Evolutionary conservation across 345 rosid species (phyloP).

Genomic region (Barbarea vulgaris): DNA sequence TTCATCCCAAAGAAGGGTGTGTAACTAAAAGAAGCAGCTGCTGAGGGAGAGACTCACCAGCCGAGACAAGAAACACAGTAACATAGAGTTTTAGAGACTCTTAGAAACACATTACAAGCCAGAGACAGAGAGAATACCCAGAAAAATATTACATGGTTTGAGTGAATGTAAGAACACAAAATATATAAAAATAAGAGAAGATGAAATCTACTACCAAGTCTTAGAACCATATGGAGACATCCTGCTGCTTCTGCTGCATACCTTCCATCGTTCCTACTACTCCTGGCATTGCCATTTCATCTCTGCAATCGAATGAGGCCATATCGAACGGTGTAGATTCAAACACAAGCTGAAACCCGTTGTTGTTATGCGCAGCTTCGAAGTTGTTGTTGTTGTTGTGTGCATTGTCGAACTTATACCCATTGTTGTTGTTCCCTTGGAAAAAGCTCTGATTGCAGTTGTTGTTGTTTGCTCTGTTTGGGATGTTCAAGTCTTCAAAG

Average conservation of each 20-base stretch:
- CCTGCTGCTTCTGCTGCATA: constrained; percentile 76
- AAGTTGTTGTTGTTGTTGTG: constrained; percentile 39
- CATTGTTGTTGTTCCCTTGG: constrained; percentile 46
- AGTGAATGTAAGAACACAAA: constrained; percentile 19
- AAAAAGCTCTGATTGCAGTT: constrained; percentile 51
- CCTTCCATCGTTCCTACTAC: constrained; percentile 47
- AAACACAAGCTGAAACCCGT: constrained; percentile 57
- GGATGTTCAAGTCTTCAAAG: constrained; percentile 60
- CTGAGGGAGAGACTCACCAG: constrained; percentile 16
- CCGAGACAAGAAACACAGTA: constrained; percentile 24
- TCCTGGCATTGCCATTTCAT: constrained; percentile 59
- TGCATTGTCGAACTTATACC: constrained; percentile 23
- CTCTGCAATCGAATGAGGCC: constrained; percentile 67
- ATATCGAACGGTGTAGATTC: constrained; percentile 66
- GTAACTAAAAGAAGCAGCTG: constrained; percentile 20
- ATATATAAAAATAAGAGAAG: constrained; percentile 23
- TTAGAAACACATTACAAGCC: constrained; percentile 24
- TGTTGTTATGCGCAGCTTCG: constrained; percentile 45
- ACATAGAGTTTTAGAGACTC: constrained; percentile 25
- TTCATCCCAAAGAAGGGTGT: constrained; percentile 30
- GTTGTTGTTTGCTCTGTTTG: constrained; percentile 39
- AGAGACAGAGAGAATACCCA: constrained; percentile 26
- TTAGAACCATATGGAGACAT: constrained; percentile 71
- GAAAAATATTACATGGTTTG: constrained; percentile 32
- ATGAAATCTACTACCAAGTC: constrained; percentile 34